Base-by-base conservation (phyloP, 2,329 filamentous ascomycete species). In the Aspergillus niger region DNA sequence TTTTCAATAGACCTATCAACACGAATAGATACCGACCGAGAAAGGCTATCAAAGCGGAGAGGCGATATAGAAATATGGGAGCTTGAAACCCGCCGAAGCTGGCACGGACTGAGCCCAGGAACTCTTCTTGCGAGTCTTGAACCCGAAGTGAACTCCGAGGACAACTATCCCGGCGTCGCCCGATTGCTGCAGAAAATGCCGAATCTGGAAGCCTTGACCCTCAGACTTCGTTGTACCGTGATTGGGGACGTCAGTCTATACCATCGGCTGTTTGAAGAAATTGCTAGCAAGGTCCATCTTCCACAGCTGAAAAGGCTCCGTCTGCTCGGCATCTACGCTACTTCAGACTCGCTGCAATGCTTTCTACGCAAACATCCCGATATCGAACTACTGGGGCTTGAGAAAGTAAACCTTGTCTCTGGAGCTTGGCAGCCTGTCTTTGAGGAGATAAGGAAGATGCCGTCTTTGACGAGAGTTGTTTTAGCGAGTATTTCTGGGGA, bases 291-390 rank as follows among this genome's bases (percentile, higher is more conserved):
- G n/a, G 32, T 48, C 20, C 26, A 8, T 26, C 44, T 57, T 10
- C 44, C 17, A 10, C 36, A 13, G 13, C 49, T 57, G 15, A 32
- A 28, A 38, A 36, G 22, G 5, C 49, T 47, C n/a, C 50, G 20
- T 8, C 49, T 57, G 28, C 41, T 48, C 17, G 44, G 55, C 11
- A 47, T 57, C 7, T 57, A 39, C 26, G 44, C 41, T 5, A 57
- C 44, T 5, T 32, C 26, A 8, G 30, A 39, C 22, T 20, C 55
- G 1, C 48, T 57, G 32, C 7, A 51, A 24, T 20, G 26, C 11
- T 50, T 57, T 8, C 22, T 57, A 7, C 17, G 28, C 15, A 26
- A 43, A 2, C 43, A 50, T 5, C 44, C 30, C 13, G 17, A 15
- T 10, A 36, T 57, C 8, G 22, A 22, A n/a, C 15, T 50, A 2